These are phyloP conservation scores for Asterionellopsis glacialis DNA, from an alignment of 108 stramenopile species.

Conservation along the genomic window DNA sequence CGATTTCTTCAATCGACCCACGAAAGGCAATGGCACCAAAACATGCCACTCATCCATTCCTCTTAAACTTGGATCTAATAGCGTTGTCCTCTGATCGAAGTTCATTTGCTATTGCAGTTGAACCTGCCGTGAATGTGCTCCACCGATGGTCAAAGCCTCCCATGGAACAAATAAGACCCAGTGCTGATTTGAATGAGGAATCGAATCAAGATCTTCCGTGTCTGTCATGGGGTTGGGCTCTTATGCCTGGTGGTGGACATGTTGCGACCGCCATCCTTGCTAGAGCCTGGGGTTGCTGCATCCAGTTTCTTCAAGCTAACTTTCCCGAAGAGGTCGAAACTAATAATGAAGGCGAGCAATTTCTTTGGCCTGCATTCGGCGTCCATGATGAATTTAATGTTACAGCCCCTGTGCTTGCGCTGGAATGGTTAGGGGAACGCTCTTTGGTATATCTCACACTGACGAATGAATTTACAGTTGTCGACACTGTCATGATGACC, in stretches of 20 bases:
- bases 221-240: constrained; percentile 85
- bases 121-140: constrained; percentile 71
- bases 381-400: constrained; percentile 77
- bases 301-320: constrained; percentile 72
- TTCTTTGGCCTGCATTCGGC: constrained; percentile 81
- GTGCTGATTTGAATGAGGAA: constrained; percentile 14
- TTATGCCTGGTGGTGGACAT: constrained; percentile 72
- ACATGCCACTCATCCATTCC: constrained; percentile 7
- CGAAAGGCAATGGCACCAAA: constrained; percentile 8
- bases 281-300: constrained; percentile 78
- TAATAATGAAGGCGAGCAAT: constrained; percentile 14
- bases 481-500: constrained; percentile 87
- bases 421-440: constrained; percentile 80
- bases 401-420: constrained; percentile 68
- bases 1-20: constrained; percentile 22
- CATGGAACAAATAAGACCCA: constrained; percentile 30
- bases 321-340: constrained; percentile 39
- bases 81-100: constrained; percentile 77
- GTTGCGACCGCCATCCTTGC: constrained; percentile 73
- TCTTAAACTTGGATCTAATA: constrained; percentile 48
- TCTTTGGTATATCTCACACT: constrained; percentile 64
- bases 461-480: constrained; percentile 66
- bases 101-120: constrained; percentile 85
- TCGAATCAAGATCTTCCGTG: constrained; percentile 49
- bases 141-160: constrained; percentile 79